Evolutionary conservation across 1,139 yeast genomes (phyloP).

Genomic region (Diutina sp.): DNA sequence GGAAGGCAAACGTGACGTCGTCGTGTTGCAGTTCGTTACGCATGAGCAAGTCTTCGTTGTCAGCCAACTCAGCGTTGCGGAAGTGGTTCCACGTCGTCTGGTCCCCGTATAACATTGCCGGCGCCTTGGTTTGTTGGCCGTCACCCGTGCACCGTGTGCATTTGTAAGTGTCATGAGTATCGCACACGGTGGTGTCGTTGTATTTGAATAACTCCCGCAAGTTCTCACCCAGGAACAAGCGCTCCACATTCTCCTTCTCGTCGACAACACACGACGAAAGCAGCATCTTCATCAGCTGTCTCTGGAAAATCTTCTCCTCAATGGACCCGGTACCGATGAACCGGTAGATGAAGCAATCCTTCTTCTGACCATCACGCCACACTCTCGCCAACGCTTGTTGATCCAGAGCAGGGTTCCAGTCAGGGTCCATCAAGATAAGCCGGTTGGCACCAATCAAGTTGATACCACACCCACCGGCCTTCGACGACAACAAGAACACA

Average conservation of each 20-base stretch:
- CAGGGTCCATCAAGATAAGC: constrained; percentile 81
- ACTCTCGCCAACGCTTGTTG: constrained; percentile 97
- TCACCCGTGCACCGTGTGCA: constrained; percentile 64
- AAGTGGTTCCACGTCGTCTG: constrained; percentile 97
- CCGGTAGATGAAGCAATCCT: constrained; percentile 89
- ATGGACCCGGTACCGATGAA: constrained; percentile 92
- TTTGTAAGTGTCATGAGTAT: constrained; percentile 86
- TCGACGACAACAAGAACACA: constrained; percentile 78
- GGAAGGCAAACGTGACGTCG: constrained; percentile 81
- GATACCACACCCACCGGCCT: constrained; percentile 99
- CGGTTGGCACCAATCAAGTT: constrained; percentile 94
- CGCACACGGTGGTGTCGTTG: constrained; percentile 59
- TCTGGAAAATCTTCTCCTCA: constrained; percentile 90
- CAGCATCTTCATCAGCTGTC: constrained; percentile 94
- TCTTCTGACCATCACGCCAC: constrained; percentile 98
- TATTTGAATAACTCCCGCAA: constrained; percentile 65
- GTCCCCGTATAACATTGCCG: constrained; percentile 95
- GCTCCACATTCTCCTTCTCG: constrained; percentile 88
- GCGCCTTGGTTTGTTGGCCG: constrained; percentile 53
- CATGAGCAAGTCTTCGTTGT: constrained; percentile 66
- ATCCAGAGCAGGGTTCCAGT: constrained; percentile 98
- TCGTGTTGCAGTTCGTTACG: constrained; percentile 58
- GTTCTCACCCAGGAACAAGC: constrained; percentile 76
- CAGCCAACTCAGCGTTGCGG: constrained; percentile 42
- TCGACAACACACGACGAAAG: constrained; percentile 94